phyloP scores from a whole-genome alignment of 106 monocot genomes.

The Dioscorea alata region DNA sequence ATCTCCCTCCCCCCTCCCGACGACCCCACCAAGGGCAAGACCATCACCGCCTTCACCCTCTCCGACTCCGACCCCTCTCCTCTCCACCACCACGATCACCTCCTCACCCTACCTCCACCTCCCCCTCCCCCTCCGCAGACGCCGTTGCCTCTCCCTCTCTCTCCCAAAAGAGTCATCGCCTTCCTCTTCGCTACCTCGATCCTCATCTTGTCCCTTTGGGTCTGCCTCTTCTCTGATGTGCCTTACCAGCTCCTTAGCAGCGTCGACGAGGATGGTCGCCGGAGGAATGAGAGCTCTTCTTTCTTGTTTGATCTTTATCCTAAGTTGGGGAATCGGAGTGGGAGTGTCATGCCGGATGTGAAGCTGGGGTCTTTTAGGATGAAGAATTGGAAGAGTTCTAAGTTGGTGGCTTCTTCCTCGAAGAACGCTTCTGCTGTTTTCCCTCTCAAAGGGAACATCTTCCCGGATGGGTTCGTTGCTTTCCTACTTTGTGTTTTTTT shows the following conservation, averaged over 20 bases:
- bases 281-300: conserved; percentile 2
- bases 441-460: conserved; percentile 26
- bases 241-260: conserved; percentile 16
- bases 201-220: conserved; percentile 10
- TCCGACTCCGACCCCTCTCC: conserved; percentile 1
- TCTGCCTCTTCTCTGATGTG: conserved; percentile 18
- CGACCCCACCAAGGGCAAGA: conserved; percentile 32
- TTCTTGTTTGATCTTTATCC: conserved; percentile 38
- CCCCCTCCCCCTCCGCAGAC: not conserved
- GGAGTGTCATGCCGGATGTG: conserved; percentile 1
- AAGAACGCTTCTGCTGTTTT: conserved; percentile 19
- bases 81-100: not conserved
- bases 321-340: conserved; percentile 15
- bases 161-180: conserved; percentile 10
- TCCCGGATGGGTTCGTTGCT: conserved; percentile 26
- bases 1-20: conserved; percentile 27
- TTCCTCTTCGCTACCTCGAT: conserved; percentile 15
- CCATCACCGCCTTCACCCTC: conserved; percentile 23
- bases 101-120: not conserved
- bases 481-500: not conserved
- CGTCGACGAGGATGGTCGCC: conserved; percentile 2
- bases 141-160: not conserved
- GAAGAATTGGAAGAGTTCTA: not conserved
- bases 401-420: not conserved
- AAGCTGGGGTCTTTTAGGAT: conserved; percentile 9